phyloP scores from a whole-genome alignment of 2,329 filamentous ascomycete species.

The Fusarium odoratissimum region DNA sequence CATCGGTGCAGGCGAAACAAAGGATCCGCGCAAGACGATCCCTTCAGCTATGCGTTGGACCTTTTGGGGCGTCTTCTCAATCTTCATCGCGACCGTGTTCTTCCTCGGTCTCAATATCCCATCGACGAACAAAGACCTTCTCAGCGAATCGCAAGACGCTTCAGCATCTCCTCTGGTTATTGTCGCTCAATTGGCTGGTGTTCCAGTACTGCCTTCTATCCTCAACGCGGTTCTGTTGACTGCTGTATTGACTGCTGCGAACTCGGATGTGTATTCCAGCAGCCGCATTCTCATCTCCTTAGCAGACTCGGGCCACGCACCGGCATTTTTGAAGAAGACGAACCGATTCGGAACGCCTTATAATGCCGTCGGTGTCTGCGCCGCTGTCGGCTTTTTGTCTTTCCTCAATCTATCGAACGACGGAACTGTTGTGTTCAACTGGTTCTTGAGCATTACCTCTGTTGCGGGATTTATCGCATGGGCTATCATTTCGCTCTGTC shows the following conservation, averaged over 20 bases:
- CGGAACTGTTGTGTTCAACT: conserved; percentile 73
- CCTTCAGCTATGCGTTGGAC: conserved; percentile 47
- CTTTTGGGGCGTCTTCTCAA: conserved; percentile 39
- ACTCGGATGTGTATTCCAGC: conserved; percentile 73
- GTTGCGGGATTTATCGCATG: conserved; percentile 70
- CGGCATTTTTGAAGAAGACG: conserved; percentile 68
- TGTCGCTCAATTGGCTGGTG: conserved; percentile 73
- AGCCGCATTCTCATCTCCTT: conserved; percentile 77
- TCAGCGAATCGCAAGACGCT: conserved; percentile 62
- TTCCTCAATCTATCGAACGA: conserved; percentile 76
- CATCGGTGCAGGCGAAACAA: conserved; percentile 49
- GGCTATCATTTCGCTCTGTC: conserved; percentile 68
- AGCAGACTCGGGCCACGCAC: conserved; percentile 73
- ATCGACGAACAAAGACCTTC: conserved; percentile 58
- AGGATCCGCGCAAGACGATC: conserved; percentile 48
- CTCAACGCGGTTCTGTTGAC: conserved; percentile 76
- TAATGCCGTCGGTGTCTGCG: conserved; percentile 63
- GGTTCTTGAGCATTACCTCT: conserved; percentile 78
- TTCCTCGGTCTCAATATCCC: conserved; percentile 25
- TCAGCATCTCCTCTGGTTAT: conserved; percentile 72
- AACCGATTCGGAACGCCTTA: conserved; percentile 71
- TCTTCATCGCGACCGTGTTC: conserved; percentile 27
- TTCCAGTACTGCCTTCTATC: conserved; percentile 70
- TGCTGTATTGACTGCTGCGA: conserved; percentile 71
- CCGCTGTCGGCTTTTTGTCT: conserved; percentile 71